phyloP scores from a whole-genome alignment of 176 grass and related monocot species.

The Pontederia paniculata region DNA sequence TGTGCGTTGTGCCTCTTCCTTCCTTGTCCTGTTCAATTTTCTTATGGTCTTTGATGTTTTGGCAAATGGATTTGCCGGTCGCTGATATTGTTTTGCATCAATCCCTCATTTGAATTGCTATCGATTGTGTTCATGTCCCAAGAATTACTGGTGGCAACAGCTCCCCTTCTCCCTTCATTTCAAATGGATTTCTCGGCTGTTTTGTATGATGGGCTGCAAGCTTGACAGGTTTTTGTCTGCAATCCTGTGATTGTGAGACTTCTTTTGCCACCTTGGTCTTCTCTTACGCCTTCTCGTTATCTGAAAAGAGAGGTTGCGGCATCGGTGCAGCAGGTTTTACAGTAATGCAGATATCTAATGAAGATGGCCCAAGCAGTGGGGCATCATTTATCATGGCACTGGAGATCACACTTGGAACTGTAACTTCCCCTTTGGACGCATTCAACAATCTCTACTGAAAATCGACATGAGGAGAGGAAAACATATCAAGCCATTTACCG shows the following conservation, averaged over 20 bases:
- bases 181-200: not conserved
- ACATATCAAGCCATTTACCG: conserved; percentile 30
- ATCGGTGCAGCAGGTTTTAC: conserved; percentile 15
- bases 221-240: conserved; percentile 5
- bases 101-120: not conserved
- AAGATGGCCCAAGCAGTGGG: conserved; percentile 6
- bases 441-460: conserved; percentile 74
- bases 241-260: not conserved
- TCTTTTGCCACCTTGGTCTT: conserved; percentile 21
- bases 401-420: not conserved
- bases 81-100: conserved; percentile 10
- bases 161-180: not conserved
- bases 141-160: not conserved
- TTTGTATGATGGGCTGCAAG: not conserved
- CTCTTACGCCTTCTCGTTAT: conserved; percentile 6
- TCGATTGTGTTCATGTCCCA: not conserved
- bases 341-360: conserved; percentile 14
- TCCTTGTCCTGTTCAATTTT: conserved; percentile 44
- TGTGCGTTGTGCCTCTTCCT: conserved; percentile 20
- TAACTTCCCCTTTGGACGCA: conserved; percentile 12
- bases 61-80: conserved; percentile 55
- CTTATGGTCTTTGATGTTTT: conserved; percentile 46
- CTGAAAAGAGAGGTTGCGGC: conserved; percentile 1
- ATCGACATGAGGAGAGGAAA: no score
- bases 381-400: not conserved